These are phyloP conservation scores for Ballota nigra DNA, from an alignment of 257 asterid species.

Conservation along the genomic window DNA sequence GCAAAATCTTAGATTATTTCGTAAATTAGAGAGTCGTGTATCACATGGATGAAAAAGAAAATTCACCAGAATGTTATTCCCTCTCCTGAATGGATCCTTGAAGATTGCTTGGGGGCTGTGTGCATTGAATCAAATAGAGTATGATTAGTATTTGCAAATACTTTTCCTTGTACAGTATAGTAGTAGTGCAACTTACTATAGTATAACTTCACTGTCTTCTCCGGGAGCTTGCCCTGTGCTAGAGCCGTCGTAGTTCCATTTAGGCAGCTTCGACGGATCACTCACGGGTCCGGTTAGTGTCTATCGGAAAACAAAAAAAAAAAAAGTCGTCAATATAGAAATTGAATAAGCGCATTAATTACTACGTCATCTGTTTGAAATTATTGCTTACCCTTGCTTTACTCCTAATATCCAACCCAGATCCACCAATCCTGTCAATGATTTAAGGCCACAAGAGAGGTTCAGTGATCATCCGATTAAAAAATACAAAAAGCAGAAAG, in stretches of 20 bases:
- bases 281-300: constrained; percentile 61
- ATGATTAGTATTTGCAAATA: constrained; percentile 4
- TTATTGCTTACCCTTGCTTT: constrained; percentile 75
- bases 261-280: constrained; percentile 81
- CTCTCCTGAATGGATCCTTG: constrained; percentile 89
- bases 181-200: constrained; percentile 49
- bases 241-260: constrained; percentile 95
- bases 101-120: constrained; percentile 92
- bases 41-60: background rate
- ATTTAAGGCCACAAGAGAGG: background rate
- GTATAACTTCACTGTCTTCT: constrained; percentile 89
- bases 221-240: constrained; percentile 98
- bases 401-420: constrained; percentile 92
- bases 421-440: constrained; percentile 78
- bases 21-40: background rate
- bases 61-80: constrained; percentile 77
- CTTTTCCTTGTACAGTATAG: no score
- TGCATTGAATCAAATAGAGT: constrained; percentile 3
- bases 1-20: background rate
- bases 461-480: background rate
- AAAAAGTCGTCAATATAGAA: background rate
- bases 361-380: background rate
- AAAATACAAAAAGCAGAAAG: background rate
- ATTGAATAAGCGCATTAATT: background rate
- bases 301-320: constrained; percentile 30